Evolutionary conservation across 441 rosid species (phyloP).

Genomic region (Geranium incanum): DNA sequence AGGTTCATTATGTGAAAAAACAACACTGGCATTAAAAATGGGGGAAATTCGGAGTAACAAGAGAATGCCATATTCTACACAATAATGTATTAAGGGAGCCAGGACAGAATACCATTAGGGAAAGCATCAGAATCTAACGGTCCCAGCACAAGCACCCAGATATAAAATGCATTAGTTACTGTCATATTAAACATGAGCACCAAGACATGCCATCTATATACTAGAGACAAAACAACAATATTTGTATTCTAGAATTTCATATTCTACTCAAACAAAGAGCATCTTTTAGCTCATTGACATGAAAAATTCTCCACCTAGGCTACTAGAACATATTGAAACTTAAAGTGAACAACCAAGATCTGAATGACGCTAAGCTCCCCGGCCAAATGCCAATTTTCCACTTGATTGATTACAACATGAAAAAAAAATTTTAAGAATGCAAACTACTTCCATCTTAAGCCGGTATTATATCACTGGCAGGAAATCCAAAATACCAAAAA

Average conservation of each 20-base stretch:
- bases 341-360: background rate
- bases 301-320: conserved; percentile 35
- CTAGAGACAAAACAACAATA: conserved; percentile 19
- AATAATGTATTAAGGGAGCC: conserved; percentile 39
- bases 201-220: conserved; percentile 8
- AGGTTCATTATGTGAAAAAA: conserved; percentile 47
- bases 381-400: background rate
- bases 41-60: conserved; percentile 19
- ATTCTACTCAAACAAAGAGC: conserved; percentile 32
- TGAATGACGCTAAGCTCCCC: background rate
- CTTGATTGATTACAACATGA: background rate
- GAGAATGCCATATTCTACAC: conserved; percentile 39
- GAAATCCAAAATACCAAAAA: background rate
- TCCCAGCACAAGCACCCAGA: conserved; percentile 36
- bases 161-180: conserved; percentile 16
- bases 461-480: background rate
- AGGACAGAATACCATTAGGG: conserved; percentile 28
- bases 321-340: conserved; percentile 1
- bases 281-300: conserved; percentile 35
- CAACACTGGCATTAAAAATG: conserved; percentile 35
- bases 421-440: background rate
- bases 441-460: background rate
- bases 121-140: conserved; percentile 56
- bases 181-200: conserved; percentile 6
- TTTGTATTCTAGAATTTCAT: conserved; percentile 23